Conservation (phyloP, 2,329 filamentous ascomycete genomes). For the Scytalidium lignicola region DNA sequence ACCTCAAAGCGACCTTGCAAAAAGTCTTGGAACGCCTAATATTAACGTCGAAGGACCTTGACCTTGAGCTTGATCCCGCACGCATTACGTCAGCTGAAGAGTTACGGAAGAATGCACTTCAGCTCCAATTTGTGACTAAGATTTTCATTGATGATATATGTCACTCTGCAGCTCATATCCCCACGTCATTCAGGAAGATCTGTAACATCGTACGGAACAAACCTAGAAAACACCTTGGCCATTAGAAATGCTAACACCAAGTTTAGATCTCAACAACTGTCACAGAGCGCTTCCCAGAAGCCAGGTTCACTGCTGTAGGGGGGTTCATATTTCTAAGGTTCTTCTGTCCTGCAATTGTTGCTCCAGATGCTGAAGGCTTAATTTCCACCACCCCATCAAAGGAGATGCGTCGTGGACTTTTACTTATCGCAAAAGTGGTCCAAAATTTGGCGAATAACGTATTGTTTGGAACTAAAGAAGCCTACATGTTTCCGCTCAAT, state of each 20-base stretch:
- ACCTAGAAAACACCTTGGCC: neutral
- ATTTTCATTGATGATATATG: conserved; percentile 69
- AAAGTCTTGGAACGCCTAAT: conserved; percentile 63
- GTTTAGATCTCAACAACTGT: conserved; percentile 57
- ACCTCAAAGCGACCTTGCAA: conserved; percentile 59
- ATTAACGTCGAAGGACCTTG: conserved; percentile 60
- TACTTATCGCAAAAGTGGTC: conserved; percentile 66
- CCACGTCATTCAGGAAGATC: conserved; percentile 59
- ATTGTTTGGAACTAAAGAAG: conserved; percentile 65
- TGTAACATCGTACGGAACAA: conserved; percentile 55
- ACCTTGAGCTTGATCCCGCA: conserved; percentile 62
- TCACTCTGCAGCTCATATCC: conserved; percentile 55
- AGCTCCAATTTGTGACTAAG: conserved; percentile 62
- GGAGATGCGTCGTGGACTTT: conserved; percentile 62
- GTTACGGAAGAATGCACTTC: conserved; percentile 59
- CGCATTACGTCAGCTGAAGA: conserved; percentile 56
- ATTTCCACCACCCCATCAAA: conserved; percentile 57
- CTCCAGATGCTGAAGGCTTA: conserved; percentile 63
- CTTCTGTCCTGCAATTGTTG: conserved; percentile 68
- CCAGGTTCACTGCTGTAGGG: conserved; percentile 67
- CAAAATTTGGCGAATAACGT: conserved; percentile 70
- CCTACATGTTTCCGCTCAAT: conserved; percentile 68
- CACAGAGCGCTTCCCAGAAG: conserved; percentile 58
- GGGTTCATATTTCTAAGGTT: conserved; percentile 68
- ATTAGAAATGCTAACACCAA: conserved; percentile 2